Evolutionary conservation across 129 eudicot species (phyloP), one percentile per base, ranked within the genome.

Genomic region (Centaurea solstitialis): DNA sequence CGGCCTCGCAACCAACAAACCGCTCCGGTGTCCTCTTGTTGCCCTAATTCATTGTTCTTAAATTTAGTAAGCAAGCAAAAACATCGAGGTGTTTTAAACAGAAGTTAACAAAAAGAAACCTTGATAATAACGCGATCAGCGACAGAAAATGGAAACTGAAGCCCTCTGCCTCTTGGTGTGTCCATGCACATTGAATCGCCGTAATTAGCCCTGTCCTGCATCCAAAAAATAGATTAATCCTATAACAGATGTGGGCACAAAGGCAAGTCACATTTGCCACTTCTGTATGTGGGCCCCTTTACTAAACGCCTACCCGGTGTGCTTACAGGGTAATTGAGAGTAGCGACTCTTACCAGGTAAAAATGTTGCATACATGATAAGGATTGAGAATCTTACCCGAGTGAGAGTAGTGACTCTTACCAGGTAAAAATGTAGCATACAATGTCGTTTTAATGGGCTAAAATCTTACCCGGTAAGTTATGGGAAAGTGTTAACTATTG

Each of bases 1-100:
- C 90, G 35, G 98, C 97, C 86, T 94, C 97, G 8, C 98, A 89
- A 70, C 98, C 98, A 26, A 93, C 98, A 84, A 93, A 93, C 23
- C 98, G 98, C 65, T 75, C 90, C 6, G 98, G 98, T 50, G 97
- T 93, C 91, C 98, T 88, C 88, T 93, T 93, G 87, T 94, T 94
- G 6, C 98, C 98, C 98, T 94, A 91, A 12, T 86, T 82, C 11
- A 45, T 35, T 23, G 33, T 68, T 15, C 15, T 53, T 75, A 35
- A 43, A 30, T 47, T 75, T 37, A 71, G 20, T 23, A 8, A 35
- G 37, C 39, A 72, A 35, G 64, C 70, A 72, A 15, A 37, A 18
- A 40, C 28, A 88, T 47, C 13, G 7, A 70, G 17, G 50, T 23
- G 45, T 12, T 76, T 22, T 33, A 68, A 59, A 9, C 13, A 39